Base-by-base conservation (phyloP, 2,329 filamentous ascomycete genomes). In the Microcera coccophila region DNA sequence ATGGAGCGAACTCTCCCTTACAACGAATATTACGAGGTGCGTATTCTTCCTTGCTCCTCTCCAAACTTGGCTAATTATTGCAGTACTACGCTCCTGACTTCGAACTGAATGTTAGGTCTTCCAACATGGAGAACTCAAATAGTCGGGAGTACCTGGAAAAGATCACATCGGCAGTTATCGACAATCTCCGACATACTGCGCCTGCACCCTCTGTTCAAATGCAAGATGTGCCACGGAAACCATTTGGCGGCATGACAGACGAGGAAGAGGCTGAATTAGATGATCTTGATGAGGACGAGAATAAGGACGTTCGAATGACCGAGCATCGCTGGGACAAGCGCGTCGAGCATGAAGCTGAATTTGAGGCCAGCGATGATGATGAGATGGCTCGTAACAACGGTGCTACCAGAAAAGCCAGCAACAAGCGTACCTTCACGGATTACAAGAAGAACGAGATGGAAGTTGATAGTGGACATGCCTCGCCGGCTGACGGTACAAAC, bases 81-180 rank as follows among this genome's bases (percentile, higher is more conserved):
- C 70, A 93, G 75, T 95, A 95, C 61, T 98, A 97, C 64, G 88
- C 87, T 12, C 87, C 87, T 5, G 89, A 95, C 57, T 95, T 91
- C 58, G 85, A 89, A 49, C 78, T 98, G 5, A 93, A 96, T 64
- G 93, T 95, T 1, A 83, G 88, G 20, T 77, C 95, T 1, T 87
- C 85, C 11, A 91, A 90, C 49, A 88, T 93, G 71, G 90, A 95
- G 60, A 97, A 96, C 58, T 86, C 90, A 33, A 95, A 95, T 61
- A 85, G 87, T 42, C 75, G 80, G 39, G 82, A 90, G 41, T 91
- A 94, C 53, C 75, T 96, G 3, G 82, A 90, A 33, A 85, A 85
- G 58, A 85, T 96, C 57, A 86, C 90, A 47, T 79, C 85, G 49
- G 81, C 86, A 24, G 82, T 95, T 21, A 80, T 89, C 41, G 88